These are phyloP conservation scores for Colletotrichum sp. DNA, from an alignment of 2,329 filamentous ascomycete genomes.

Conservation along the genomic window DNA sequence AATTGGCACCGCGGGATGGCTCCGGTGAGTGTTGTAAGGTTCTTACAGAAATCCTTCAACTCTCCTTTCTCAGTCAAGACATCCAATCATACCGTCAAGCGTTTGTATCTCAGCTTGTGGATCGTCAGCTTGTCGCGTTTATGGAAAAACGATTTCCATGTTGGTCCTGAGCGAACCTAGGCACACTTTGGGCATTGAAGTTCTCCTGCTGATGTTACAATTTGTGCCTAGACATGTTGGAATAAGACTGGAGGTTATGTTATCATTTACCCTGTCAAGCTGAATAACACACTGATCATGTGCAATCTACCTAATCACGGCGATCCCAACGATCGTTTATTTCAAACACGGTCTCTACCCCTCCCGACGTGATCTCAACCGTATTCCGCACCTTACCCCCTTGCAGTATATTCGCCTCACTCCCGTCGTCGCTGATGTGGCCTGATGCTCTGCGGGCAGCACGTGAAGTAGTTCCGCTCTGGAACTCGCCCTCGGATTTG, in stretches of 20 bases:
- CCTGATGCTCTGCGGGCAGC: not conserved
- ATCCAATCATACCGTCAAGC: not conserved
- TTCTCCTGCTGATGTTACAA: too few species aligned
- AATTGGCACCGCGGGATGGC: rapidly evolving
- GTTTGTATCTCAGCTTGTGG: too few species aligned
- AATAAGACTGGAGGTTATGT: too few species aligned
- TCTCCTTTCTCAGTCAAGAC: rapidly evolving
- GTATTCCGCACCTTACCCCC: not conserved
- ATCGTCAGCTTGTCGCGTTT: not conserved
- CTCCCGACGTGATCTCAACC: not conserved
- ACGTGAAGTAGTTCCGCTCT: not conserved
- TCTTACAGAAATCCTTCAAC: not conserved
- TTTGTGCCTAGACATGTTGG: not conserved
- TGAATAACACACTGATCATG: not conserved
- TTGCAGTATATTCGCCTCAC: not conserved
- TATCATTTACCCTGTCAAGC: too few species aligned
- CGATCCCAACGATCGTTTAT: not conserved
- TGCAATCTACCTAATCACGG: rapidly evolving
- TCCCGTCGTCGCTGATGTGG: not conserved
- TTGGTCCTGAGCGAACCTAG: too few species aligned
- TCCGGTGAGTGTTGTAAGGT: not conserved
- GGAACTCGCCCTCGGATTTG: not conserved
- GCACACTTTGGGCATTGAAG: too few species aligned
- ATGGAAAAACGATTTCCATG: not conserved
- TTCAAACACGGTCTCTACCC: not conserved